Conservation (phyloP, 331 rosid genomes). For the Saraca asoca region DNA sequence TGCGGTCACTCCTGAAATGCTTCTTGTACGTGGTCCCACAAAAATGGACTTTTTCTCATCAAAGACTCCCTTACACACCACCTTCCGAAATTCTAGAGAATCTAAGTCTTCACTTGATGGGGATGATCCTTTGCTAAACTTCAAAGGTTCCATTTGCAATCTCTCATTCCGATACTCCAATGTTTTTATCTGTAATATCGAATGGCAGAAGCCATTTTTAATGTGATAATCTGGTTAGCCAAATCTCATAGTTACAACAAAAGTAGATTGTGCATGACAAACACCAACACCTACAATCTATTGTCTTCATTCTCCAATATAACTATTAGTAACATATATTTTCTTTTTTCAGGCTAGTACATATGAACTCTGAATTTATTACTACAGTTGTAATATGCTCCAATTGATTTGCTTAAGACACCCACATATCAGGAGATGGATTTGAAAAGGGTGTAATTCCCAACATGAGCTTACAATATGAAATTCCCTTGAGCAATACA, state of each 20-base stretch:
- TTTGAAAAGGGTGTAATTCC: slow-evolving; percentile 23
- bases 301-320: slow-evolving; percentile 1
- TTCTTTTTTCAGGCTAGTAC: too few relatives aligned
- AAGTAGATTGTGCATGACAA: not conserved
- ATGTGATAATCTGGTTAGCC: slow-evolving; percentile 20
- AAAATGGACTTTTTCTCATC: slow-evolving; percentile 76
- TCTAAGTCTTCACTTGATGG: slow-evolving; percentile 55
- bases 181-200: slow-evolving; percentile 59
- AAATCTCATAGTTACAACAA: slow-evolving; percentile 21
- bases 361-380: not conserved
- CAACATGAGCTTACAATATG: slow-evolving; percentile 9
- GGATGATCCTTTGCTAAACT: slow-evolving; percentile 40
- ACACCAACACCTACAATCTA: slow-evolving; percentile 17
- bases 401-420: slow-evolving; percentile 10
- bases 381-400: not conserved
- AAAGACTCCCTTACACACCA: slow-evolving; percentile 65
- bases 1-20: slow-evolving; percentile 94
- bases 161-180: slow-evolving; percentile 74
- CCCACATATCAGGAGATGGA: slow-evolving; percentile 5
- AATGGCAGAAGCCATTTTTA: slow-evolving; percentile 7
- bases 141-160: slow-evolving; percentile 75
- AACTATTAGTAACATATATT: not conserved
- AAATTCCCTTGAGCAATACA: slow-evolving; percentile 19
- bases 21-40: slow-evolving; percentile 95
- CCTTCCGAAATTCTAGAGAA: slow-evolving; percentile 79